Evolutionary conservation across 78 protist genomes (phyloP), one percentile per base, ranked within the genome.

Genomic region (Isochrysis galbana): DNA sequence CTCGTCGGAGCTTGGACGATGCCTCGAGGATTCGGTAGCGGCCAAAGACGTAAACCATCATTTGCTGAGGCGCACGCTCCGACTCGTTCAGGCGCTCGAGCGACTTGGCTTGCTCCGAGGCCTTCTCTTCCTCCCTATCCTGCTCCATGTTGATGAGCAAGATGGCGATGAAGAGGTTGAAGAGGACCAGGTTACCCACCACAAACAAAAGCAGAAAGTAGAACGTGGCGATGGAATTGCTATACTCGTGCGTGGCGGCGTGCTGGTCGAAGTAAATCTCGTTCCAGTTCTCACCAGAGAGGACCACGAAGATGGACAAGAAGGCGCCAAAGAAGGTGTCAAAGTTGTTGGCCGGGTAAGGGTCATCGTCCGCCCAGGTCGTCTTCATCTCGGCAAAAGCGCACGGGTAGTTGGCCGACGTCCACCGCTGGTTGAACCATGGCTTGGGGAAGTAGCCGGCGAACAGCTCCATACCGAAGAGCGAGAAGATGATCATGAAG

Each of bases 101-200:
- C 74, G 29, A 11, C n/a, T 61, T 32, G 74, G 23, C 80, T 1
- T 70, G 29, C 39, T 3, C 41, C 80, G 1, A 1, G 41, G 34
- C 41, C 80, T n/a, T 19, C 44, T 70, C 47, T 23, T 77, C 84
- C 25, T 70, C 80, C 84, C 39, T 46, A 4, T 77, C 84, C 1
- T 39, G 34, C 48, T 51, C 67, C 29, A 86, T 36, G 47, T n/a
- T 51, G 42, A 46, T 44, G 55, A 94, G 84, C 23, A 95, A 54
- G 36, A 96, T 90, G 26, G 97, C 92, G 83, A 96, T n/a, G 93
- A 96, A 92, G 41, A 96, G 95, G 87, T 96, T 94, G 88, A 96
- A 87, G 54, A 96, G 88, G 87, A 94, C 14, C 55, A 77, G 92
- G 55, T 94, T 89, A 61, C 94, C 95, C 25, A 92, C 23, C 21